phyloP scores from a whole-genome alignment of 805 yeast genomes.

The Suhomyces canberraensis region DNA sequence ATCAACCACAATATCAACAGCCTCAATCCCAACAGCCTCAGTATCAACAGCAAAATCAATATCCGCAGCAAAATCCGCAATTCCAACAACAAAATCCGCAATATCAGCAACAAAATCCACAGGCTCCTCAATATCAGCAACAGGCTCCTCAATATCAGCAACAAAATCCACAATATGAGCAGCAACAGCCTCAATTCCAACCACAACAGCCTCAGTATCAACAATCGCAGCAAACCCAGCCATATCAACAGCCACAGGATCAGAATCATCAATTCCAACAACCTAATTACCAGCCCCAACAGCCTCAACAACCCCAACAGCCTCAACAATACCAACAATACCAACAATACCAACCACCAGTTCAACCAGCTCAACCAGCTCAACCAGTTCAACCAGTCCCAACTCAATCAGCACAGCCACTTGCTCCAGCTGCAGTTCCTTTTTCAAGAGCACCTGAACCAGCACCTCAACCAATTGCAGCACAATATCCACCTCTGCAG shows the following conservation, averaged over 20 bases:
- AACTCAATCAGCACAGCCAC: too few relatives aligned
- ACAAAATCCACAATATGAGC: constrained; percentile 11
- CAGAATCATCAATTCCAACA: constrained; percentile 2
- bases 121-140: not conserved
- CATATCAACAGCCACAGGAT: not conserved
- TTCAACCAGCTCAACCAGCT: constrained; percentile 5
- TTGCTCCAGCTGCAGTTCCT: too few relatives aligned
- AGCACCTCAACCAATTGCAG: too few relatives aligned
- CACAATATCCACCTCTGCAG: too few relatives aligned
- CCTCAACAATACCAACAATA: too few relatives aligned
- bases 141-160: not conserved
- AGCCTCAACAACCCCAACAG: constrained; percentile 5
- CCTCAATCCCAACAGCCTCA: not conserved
- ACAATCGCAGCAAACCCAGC: not conserved
- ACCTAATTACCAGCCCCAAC: constrained; percentile 5
- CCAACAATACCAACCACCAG: too few relatives aligned
- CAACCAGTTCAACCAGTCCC: too few relatives aligned
- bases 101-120: not conserved
- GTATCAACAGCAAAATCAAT: not conserved
- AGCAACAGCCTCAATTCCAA: constrained; percentile 7
- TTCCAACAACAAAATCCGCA: not conserved
- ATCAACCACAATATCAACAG: not conserved
- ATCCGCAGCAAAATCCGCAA: not conserved
- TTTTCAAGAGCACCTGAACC: not conserved
- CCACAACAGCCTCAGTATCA: too few relatives aligned